Evolutionary conservation across 768 basidiomycete genomes (phyloP).

Genomic region (Mycena vitilis): DNA sequence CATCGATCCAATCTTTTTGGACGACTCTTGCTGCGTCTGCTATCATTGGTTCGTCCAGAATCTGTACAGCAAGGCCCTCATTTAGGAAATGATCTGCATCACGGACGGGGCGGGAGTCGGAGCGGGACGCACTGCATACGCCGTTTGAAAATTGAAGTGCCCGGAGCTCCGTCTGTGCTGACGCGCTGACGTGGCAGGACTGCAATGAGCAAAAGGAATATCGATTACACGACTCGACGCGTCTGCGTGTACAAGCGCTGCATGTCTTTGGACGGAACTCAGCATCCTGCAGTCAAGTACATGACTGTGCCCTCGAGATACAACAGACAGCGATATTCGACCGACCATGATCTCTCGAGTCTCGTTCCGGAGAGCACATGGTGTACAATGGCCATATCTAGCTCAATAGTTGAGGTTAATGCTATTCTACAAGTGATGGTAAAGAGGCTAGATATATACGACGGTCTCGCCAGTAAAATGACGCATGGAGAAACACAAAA

Average conservation of each 20-base stretch:
- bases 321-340: too few relatives aligned
- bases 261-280: too few relatives aligned
- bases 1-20: slow-evolving; percentile 74
- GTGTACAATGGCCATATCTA: slow-evolving; percentile 33
- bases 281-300: too few relatives aligned
- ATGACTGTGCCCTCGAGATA: too few relatives aligned
- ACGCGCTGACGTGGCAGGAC: too few relatives aligned
- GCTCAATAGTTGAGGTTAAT: slow-evolving; percentile 36
- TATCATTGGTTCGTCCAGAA: slow-evolving; percentile 86
- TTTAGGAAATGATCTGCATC: background rate
- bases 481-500: slow-evolving; percentile 32
- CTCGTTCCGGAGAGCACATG: background rate
- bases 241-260: too few relatives aligned
- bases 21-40: slow-evolving; percentile 88
- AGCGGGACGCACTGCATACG: slow-evolving; percentile 68
- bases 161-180: slow-evolving; percentile 17
- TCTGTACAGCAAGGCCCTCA: slow-evolving; percentile 45
- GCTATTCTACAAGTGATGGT: slow-evolving; percentile 37
- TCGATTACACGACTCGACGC: too few relatives aligned
- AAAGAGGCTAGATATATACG: slow-evolving; percentile 36
- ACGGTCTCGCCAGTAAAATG: slow-evolving; percentile 32
- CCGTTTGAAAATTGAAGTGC: slow-evolving; percentile 87
- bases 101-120: too few relatives aligned
- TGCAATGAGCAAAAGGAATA: too few relatives aligned
- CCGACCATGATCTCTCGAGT: too few relatives aligned